Evolutionary conservation across 2,329 filamentous ascomycete species (phyloP).

Genomic region (Xylaria sp.): DNA sequence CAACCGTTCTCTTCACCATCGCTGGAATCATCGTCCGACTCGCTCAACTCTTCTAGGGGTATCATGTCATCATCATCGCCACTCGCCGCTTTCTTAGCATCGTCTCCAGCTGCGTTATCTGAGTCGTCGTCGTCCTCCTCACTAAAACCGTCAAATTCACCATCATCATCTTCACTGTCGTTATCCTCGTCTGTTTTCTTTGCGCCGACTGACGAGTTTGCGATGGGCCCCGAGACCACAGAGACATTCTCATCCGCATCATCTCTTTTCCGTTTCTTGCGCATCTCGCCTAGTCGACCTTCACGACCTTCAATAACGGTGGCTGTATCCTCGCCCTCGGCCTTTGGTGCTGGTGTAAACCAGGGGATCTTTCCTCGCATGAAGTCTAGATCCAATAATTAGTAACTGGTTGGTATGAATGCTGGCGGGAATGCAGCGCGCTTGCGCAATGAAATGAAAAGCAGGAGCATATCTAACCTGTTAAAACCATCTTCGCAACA

Average conservation of each 20-base stretch:
- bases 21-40: slow-evolving; percentile 47
- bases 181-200: slow-evolving; percentile 48
- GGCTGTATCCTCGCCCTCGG: slow-evolving; percentile 62
- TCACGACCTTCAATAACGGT: slow-evolving; percentile 72
- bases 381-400: slow-evolving; percentile 68
- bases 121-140: slow-evolving; percentile 50
- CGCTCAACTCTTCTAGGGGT: slow-evolving; percentile 53
- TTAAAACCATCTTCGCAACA: slow-evolving; percentile 95
- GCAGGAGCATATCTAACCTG: slow-evolving; percentile 50
- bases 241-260: slow-evolving; percentile 56
- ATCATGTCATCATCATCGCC: slow-evolving; percentile 58
- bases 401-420: neutral
- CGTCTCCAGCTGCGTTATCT: slow-evolving; percentile 49
- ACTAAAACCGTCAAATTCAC: slow-evolving; percentile 50
- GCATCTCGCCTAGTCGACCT: slow-evolving; percentile 87
- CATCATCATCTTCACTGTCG: slow-evolving; percentile 54
- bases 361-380: slow-evolving; percentile 94
- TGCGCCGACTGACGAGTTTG: slow-evolving; percentile 43
- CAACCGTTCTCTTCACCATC: slow-evolving; percentile 50
- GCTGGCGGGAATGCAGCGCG: neutral
- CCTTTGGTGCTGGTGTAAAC: slow-evolving; percentile 83
- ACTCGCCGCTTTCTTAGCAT: slow-evolving; percentile 16
- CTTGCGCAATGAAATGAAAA: neutral
- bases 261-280: slow-evolving; percentile 77
- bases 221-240: slow-evolving; percentile 45